These are phyloP conservation scores for Xylaria polymorpha DNA, from an alignment of 2,329 filamentous ascomycete genomes.

Conservation along the genomic window DNA sequence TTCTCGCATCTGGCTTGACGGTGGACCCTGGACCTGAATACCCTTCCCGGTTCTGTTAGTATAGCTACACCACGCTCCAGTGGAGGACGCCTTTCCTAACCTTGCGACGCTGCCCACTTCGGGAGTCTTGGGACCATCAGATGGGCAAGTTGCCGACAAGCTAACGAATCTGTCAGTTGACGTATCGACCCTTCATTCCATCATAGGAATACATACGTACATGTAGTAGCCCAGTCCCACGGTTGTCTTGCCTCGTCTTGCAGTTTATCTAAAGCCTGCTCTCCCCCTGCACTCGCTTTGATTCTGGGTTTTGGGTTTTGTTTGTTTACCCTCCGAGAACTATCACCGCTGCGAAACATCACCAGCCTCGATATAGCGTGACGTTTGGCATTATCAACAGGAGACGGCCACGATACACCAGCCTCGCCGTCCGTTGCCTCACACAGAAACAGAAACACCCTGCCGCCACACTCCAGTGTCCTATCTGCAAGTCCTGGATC, in stretches of 20 bases:
- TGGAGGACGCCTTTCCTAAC: constrained; percentile 36
- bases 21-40: constrained; percentile 47
- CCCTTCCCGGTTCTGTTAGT: constrained; percentile 38
- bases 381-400: neutral
- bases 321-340: constrained; percentile 15
- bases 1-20: constrained; percentile 40
- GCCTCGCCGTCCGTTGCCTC: constrained; percentile 32
- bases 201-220: constrained; percentile 43
- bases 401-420: constrained; percentile 13
- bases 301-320: constrained; percentile 12
- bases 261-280: constrained; percentile 47
- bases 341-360: constrained; percentile 17
- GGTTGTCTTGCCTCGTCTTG: constrained; percentile 25
- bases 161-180: constrained; percentile 49
- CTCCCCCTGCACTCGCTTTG: constrained; percentile 19
- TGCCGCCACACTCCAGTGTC: constrained; percentile 27
- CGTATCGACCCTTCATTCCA: constrained; percentile 48
- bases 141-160: constrained; percentile 39
- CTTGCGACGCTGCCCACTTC: constrained; percentile 40
- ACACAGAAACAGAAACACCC: constrained; percentile 24
- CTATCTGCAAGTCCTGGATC: constrained; percentile 40
- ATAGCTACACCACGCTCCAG: too few relatives aligned
- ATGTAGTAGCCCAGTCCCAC: constrained; percentile 34
- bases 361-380: constrained; percentile 23
- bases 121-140: constrained; percentile 37